Percentiles rank a stretch among this genome's conserved stretches.
Conservation (phyloP, 1,139 yeast species). For the Pneumocystis carinii region DNA sequence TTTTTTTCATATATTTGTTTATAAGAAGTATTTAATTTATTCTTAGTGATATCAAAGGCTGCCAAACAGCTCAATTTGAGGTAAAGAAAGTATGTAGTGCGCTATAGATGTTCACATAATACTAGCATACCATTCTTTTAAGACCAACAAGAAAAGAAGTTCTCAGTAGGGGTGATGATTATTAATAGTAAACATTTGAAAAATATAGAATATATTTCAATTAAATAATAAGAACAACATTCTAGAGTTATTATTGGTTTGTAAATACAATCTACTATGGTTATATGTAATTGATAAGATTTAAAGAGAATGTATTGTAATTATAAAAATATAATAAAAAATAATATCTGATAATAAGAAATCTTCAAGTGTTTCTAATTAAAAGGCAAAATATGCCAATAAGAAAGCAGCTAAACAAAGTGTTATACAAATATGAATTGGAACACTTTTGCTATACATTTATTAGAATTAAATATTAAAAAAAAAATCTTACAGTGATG, state of each 20-base stretch:
- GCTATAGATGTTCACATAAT: background rate
- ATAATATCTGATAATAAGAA: background rate
- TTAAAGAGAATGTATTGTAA: background rate
- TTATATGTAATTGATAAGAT: background rate
- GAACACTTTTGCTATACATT: background rate
- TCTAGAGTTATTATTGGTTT: background rate
- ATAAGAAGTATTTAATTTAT: background rate
- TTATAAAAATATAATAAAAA: background rate
- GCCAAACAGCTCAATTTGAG: slow-evolving; percentile 91
- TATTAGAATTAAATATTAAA: background rate
- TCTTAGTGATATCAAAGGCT: slow-evolving; percentile 48
- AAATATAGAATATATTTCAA: slow-evolving; percentile 9
- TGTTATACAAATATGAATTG: background rate
- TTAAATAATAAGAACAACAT: background rate
- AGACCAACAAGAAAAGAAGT: slow-evolving; percentile 91
- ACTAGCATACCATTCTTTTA: slow-evolving; percentile 36
- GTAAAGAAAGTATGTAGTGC: slow-evolving; percentile 40
- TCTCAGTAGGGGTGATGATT: slow-evolving; percentile 89
- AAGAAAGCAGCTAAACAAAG: background rate
- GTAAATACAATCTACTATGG: background rate
- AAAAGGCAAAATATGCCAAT: background rate
- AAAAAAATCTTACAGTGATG: background rate
- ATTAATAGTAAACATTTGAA: slow-evolving; percentile 27
- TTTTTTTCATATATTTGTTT: background rate
- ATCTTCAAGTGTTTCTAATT: background rate